Evolutionary conservation across 371 early-diverging fungal species (phyloP).

Genomic region (Mucor irregularis): DNA sequence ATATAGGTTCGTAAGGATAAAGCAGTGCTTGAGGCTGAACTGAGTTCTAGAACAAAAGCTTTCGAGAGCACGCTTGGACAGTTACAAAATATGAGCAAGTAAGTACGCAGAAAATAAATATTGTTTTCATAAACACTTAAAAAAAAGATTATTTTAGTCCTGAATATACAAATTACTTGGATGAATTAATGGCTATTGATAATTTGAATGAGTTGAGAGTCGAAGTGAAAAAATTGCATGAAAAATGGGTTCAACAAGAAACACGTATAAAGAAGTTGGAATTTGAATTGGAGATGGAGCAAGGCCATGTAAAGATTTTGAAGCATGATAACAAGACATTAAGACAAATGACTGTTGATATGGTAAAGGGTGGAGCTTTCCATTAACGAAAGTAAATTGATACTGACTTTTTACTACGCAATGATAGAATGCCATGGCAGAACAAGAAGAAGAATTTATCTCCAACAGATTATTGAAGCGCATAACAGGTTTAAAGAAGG

Average conservation of each 20-base stretch:
- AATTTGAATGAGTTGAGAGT: conserved; percentile 37
- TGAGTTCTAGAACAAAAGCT: conserved; percentile 42
- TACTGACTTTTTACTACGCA: too few species aligned
- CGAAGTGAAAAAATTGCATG: conserved; percentile 41
- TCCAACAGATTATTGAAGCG: conserved; percentile 67
- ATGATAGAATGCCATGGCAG: conserved; percentile 62
- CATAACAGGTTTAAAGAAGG: conserved; percentile 68
- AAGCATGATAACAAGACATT: conserved; percentile 66
- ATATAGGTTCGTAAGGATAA: conserved; percentile 49
- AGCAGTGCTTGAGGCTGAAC: conserved; percentile 43
- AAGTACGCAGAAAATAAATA: background rate
- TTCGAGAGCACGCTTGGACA: conserved; percentile 38
- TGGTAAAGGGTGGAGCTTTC: conserved; percentile 38
- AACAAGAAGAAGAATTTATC: conserved; percentile 74
- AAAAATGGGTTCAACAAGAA: conserved; percentile 45
- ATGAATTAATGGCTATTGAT: conserved; percentile 27
- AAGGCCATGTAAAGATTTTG: conserved; percentile 67
- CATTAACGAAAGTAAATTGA: background rate
- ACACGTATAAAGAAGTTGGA: conserved; percentile 56
- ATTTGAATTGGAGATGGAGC: conserved; percentile 70
- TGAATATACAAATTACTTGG: conserved; percentile 25
- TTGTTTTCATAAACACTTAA: background rate
- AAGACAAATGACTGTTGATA: conserved; percentile 62
- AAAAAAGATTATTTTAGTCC: background rate
- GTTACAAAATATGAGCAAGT: conserved; percentile 31